Evolutionary conservation across 2,329 filamentous ascomycete genomes (phyloP), one percentile per base, ranked within the genome.

Genomic region (Nemania serpens): DNA sequence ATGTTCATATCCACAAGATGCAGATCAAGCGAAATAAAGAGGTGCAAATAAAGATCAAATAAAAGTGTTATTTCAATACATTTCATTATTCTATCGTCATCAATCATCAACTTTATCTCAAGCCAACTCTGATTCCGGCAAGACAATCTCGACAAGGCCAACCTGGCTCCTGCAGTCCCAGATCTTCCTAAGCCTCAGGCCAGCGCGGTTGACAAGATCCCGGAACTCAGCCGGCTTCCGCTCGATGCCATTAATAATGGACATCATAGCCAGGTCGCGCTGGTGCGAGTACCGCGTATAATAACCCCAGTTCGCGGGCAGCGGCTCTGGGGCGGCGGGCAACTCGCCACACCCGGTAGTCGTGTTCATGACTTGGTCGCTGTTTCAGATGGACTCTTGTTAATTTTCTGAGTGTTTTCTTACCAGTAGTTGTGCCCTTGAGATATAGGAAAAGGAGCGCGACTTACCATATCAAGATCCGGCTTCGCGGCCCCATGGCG

Each of bases 351-450:
- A 69, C 2, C 74, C 74, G 4, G 59, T 52, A 2, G 74, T 75
- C 4, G 73, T 74, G 52, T 75, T 76, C 73, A 75, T 75, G 12
- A 76, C 74, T 55, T 75, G 74, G 41, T 75, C 74, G 50, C 72
- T 71, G 65, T 49, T 34, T 3, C 12, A 41, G 11, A 49, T 7
- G 13, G 18, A 13, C 20, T 25, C 7, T 25, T 45, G 18, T 50
- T 5, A 57, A 25, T 45, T 36, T 56, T 29, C 1, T 11, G 7
- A 3, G 3, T 22, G 6, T 17, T 11, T 49, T 29, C 36, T 12
- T 29, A 7, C 4, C 25, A 29, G 25, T 7, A 29, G 25, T 29
- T 29, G 7, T 29, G 7, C 25, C 25, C 3, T 33, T 5, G 6
- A 15, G 15, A 25, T 1, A n/a, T 17, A 25, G 5, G 7, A 25